Conservation (phyloP, 345 rosid genomes). For the Sonneratia caseolaris region DNA sequence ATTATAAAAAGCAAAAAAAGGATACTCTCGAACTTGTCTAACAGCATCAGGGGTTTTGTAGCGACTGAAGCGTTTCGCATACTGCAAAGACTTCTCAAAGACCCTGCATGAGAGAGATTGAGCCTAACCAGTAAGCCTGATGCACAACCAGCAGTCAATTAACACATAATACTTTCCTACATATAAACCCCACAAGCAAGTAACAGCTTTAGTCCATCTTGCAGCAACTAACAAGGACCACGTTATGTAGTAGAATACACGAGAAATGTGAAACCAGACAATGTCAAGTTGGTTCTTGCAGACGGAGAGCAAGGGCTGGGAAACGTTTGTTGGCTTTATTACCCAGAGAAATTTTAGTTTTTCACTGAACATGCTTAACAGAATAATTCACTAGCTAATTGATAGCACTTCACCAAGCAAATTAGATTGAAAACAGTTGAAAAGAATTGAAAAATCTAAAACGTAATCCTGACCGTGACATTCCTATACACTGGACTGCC, state of each 20-base stretch:
- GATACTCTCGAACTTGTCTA: slow-evolving; percentile 99
- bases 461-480: neutral
- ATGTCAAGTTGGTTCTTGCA: neutral
- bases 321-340: neutral
- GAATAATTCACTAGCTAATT: neutral
- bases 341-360: too few relatives aligned
- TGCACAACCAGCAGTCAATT: neutral
- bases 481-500: neutral
- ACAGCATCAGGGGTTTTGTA: slow-evolving; percentile 98
- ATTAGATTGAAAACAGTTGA: neutral
- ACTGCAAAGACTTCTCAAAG: slow-evolving; percentile 95
- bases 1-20: slow-evolving; percentile 7
- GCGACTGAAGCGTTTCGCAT: slow-evolving; percentile 95
- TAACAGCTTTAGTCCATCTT: neutral
- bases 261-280: neutral
- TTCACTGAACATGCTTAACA: too few relatives aligned
- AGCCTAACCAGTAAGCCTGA: neutral
- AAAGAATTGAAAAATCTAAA: neutral
- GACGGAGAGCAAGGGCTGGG: neutral
- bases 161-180: neutral
- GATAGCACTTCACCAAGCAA: neutral
- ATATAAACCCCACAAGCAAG: neutral
- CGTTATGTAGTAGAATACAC: too few relatives aligned
- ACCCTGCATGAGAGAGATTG: slow-evolving; percentile 41
- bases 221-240: neutral